Base-by-base conservation (phyloP, 2,329 filamentous ascomycete species). In the Neopestalotiopsis clavispora region DNA sequence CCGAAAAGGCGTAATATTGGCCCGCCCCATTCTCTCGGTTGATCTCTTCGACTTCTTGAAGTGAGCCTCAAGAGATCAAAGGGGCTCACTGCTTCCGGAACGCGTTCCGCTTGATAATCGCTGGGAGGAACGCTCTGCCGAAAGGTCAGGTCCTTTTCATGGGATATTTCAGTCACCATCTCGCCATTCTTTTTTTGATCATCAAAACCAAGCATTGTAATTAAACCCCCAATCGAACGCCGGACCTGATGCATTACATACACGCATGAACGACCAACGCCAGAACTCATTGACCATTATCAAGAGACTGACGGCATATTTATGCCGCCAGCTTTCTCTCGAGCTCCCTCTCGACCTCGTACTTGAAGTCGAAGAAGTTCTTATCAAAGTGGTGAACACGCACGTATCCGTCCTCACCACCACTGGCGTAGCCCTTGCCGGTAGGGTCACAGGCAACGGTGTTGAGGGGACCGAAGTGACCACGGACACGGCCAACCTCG, bases 341-440 rank as follows among this genome's bases (percentile, higher is more conserved):
- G 20, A 56, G 83, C 86, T 98, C 95, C 82, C 95, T 89, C 90
- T 99, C 96, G 71, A 98, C 96, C 87, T 99, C 96, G 83, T 97
- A 99, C 87, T 93, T 90, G 85, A 99, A 99, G 83, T 99, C 96
- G 82, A 96, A 98, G 88, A 98, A 99, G 71, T 92, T 90, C 88
- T 97, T 97, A 85, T 99, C 96, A 84, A 99, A 99, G 84, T 97
- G 94, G 85, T 99, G 96, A 75, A 98, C 92, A 78, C 96, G 93
- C 73, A 99, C 95, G 85, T 99, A 99, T 78, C 96, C 96, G 83
- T 99, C 96, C 86, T 99, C 96, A 84, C 95, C 95, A 75, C 96
- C 96, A 78, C 92, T 95, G 78, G 94, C 95, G 84, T 99, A 99
- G 77, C 94, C 91, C 80, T 92, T 95, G 78, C 96, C 96, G 70